Base-by-base conservation (phyloP, 129 eudicot genomes). In the Flaveria linearis region DNA sequence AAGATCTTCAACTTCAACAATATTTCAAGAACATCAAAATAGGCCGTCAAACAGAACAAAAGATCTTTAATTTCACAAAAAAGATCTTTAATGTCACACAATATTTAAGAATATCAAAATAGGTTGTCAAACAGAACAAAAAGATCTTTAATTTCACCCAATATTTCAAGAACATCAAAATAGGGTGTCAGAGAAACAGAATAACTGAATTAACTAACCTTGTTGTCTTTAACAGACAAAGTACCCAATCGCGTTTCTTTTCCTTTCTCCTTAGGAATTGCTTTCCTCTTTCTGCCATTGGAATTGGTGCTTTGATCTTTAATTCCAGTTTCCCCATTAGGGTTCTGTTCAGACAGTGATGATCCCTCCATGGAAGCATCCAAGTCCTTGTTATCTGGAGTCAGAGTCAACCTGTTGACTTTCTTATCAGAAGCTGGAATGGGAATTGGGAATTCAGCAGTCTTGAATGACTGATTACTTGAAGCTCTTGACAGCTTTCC, bases 311-410 rank as follows among this genome's bases (percentile, higher is more conserved):
- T 82, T 49, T 83, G 88, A 49, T 51, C 52, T 75, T 79, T 89
- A 43, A 78, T 33, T 53, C 84, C 86, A 68, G 39, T 75, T 78
- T 85, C 89, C 50, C 80, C 86, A 58, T 72, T 87, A 26, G 85
- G 80, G 87, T 68, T 86, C 74, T 89, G 97, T 47, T 92, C 96
- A 80, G 96, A 89, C 28, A 87, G 73, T 2, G 97, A 87, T 66
- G 97, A 92, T 77, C 82, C 93, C 81, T 92, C 97, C 80, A 84
- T 79, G 2, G 92, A 91, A 73, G 82, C 87, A 20, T 80, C 89
- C 75, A 85, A 60, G 42, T 86, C 96, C 25, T 56, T 56, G 11
- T 56, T 56, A 56, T 56, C 62, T 56, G 26, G 26, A 56, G 10
- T 18, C 62, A 56, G 9, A 56, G 62, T n/a, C 25, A 56, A 11